Percentiles rank a stretch among this genome's conserved stretches.
These are phyloP conservation scores for Populus hybrid DNA, from an alignment of 441 rosid species.

Conservation along the genomic window DNA sequence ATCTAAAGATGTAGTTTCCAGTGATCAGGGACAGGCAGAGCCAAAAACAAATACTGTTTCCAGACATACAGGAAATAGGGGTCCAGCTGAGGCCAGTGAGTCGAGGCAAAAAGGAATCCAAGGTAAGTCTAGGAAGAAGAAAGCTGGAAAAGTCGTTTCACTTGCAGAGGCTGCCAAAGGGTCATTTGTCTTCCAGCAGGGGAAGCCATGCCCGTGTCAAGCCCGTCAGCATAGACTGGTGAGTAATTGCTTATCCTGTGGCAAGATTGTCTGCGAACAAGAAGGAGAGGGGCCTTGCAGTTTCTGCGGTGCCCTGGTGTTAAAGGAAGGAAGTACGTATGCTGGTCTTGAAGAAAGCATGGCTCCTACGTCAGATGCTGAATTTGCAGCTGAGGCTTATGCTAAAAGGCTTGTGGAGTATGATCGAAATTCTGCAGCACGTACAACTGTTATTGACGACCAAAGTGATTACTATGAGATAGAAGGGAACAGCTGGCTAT, in stretches of 20 bases:
- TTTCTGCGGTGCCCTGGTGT: constrained; percentile 83
- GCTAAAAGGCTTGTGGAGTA: constrained; percentile 91
- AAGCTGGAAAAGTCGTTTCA: constrained; percentile 62
- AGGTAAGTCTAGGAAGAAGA: constrained; percentile 68
- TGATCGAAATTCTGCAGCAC: constrained; percentile 86
- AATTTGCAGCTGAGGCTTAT: constrained; percentile 81
- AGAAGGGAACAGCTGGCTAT: constrained; percentile 88
- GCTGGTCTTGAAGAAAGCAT: constrained; percentile 74
- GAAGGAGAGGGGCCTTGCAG: constrained; percentile 94
- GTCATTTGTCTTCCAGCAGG: too few species aligned
- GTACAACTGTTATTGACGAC: constrained; percentile 91
- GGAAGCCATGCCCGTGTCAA: too few species aligned
- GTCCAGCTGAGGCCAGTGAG: constrained; percentile 23
- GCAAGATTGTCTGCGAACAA: constrained; percentile 93
- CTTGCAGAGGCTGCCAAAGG: too few species aligned
- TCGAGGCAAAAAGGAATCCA: constrained; percentile 39
- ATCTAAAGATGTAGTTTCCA: constrained; percentile 38
- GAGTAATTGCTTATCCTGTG: constrained; percentile 45
- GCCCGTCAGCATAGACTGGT: too few species aligned
- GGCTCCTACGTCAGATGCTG: constrained; percentile 69
- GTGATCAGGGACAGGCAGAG: constrained; percentile 33
- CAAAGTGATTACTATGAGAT: constrained; percentile 93
- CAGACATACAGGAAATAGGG: constrained; percentile 24
- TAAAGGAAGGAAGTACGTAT: constrained; percentile 84
- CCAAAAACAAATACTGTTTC: constrained; percentile 24